phyloP scores from a whole-genome alignment of 306 rosid genomes.

The Vigna radiata region DNA sequence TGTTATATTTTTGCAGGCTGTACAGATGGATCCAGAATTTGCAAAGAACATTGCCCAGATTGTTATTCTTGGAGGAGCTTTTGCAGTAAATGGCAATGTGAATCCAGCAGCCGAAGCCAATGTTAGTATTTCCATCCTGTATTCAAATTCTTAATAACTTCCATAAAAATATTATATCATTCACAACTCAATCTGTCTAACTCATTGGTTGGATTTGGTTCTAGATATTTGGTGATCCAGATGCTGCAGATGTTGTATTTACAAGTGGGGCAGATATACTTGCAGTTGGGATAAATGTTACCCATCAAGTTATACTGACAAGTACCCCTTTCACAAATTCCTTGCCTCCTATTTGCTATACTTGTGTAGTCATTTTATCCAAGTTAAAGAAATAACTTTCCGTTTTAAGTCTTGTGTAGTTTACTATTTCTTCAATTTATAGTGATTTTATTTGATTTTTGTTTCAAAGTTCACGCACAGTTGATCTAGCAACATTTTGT shows the following conservation, averaged over 20 bases:
- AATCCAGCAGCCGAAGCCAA: conserved; percentile 98
- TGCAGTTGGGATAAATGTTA: conserved; percentile 87
- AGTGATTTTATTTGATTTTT: conserved; percentile 8
- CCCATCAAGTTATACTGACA: conserved; percentile 87
- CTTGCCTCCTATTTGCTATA: not conserved
- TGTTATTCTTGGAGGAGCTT: conserved; percentile 88
- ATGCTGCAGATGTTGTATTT: conserved; percentile 92
- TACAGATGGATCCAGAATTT: conserved; percentile 81
- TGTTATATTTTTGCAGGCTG: conserved; percentile 60
- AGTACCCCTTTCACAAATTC: conserved; percentile 51
- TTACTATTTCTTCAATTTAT: conserved; percentile 13
- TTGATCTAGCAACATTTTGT: not conserved
- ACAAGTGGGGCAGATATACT: conserved; percentile 82
- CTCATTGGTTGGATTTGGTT: conserved; percentile 33
- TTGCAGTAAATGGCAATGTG: conserved; percentile 90
- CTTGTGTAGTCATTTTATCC: not conserved
- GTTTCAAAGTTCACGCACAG: not conserved
- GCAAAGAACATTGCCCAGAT: conserved; percentile 75
- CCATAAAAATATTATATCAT: not conserved
- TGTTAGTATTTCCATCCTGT: conserved; percentile 50
- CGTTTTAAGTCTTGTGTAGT: conserved; percentile 21
- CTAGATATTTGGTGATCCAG: conserved; percentile 94
- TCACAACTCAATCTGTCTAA: conserved; percentile 30
- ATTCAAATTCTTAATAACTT: conserved; percentile 20
- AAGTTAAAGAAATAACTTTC: not conserved